phyloP scores from a whole-genome alignment of 2,329 filamentous ascomycete species.

The Thielaviopsis ethacetica region DNA sequence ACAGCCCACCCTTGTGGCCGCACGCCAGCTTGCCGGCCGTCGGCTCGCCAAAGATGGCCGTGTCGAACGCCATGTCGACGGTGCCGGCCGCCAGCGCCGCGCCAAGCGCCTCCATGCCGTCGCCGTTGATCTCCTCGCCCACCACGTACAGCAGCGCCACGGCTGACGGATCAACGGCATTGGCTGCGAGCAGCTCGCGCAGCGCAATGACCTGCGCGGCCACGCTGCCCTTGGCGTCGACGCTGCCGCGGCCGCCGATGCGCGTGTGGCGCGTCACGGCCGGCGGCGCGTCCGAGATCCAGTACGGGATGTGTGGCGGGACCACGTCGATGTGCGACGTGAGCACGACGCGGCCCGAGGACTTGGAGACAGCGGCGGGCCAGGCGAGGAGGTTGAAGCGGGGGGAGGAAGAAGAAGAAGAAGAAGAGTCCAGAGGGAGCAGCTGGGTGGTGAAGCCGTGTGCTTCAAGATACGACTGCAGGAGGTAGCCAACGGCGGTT shows the following conservation, averaged over 20 bases:
- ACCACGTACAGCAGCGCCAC: constrained; percentile 53
- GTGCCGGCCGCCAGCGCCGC: constrained; percentile 18
- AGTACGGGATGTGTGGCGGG: constrained; percentile 56
- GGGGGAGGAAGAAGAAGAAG: constrained; percentile 13
- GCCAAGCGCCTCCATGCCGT: constrained; percentile 55
- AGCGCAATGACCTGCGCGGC: constrained; percentile 60
- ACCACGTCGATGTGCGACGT: constrained; percentile 73
- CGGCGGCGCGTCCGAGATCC: constrained; percentile 30
- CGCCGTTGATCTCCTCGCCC: constrained; percentile 66
- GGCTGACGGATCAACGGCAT: constrained; percentile 29
- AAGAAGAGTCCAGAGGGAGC: constrained; percentile 16
- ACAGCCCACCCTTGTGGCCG: constrained; percentile 77
- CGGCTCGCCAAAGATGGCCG: constrained; percentile 83
- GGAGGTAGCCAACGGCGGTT: constrained; percentile 44
- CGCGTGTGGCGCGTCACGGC: constrained; percentile 24
- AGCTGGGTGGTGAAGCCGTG: constrained; percentile 27
- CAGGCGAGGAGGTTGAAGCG: constrained; percentile 69
- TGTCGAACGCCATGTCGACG: constrained; percentile 25
- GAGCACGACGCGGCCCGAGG: constrained; percentile 44
- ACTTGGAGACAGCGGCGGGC: constrained; percentile 27
- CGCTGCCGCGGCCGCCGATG: constrained; percentile 58
- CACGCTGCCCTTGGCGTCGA: constrained; percentile 54
- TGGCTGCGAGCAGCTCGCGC: constrained; percentile 30
- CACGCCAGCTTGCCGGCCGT: constrained; percentile 77
- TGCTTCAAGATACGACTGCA: constrained; percentile 46